A percentile compares a stretch with the other conserved stretches of the same genome.
Conservation (phyloP, 139 green algal genomes). For the Auxenochlorella pyrenoidosa region DNA sequence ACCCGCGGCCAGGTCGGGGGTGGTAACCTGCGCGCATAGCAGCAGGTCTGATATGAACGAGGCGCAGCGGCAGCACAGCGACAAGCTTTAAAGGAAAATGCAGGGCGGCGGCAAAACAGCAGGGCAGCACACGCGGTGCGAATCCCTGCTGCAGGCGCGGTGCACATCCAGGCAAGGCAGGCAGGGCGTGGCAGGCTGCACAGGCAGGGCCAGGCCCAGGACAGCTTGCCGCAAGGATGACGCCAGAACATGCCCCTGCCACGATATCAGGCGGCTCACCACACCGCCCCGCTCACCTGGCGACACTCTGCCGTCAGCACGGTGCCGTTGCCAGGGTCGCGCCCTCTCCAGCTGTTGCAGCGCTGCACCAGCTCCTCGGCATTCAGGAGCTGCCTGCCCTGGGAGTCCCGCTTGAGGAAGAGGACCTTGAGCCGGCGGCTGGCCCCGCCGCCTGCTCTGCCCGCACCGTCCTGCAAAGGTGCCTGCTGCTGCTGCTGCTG, state of each 20-base stretch:
- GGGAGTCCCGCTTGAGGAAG: background rate
- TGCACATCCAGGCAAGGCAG: too few species aligned
- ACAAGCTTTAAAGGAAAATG: background rate
- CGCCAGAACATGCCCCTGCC: too few species aligned
- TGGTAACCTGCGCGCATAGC: background rate
- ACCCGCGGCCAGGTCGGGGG: background rate
- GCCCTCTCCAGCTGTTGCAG: background rate
- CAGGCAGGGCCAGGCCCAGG: too few species aligned
- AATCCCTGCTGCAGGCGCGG: too few species aligned
- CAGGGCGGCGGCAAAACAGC: too few species aligned
- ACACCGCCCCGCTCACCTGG: background rate
- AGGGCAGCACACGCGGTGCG: too few species aligned
- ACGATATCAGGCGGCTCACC: background rate
- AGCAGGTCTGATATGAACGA: background rate
- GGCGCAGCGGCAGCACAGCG: too few species aligned
- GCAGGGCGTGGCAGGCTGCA: too few species aligned
- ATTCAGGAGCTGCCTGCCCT: slow-evolving; percentile 14
- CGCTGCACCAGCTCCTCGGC: background rate
- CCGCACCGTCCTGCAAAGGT: background rate
- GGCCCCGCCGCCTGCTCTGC: background rate
- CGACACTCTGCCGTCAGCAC: background rate
- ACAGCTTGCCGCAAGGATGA: too few species aligned
- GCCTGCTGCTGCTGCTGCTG: background rate
- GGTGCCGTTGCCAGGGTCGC: background rate
- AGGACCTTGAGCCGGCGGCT: background rate